Base-by-base conservation (phyloP, 2,329 filamentous ascomycete species). In the Rhynchosporium agropyri region DNA sequence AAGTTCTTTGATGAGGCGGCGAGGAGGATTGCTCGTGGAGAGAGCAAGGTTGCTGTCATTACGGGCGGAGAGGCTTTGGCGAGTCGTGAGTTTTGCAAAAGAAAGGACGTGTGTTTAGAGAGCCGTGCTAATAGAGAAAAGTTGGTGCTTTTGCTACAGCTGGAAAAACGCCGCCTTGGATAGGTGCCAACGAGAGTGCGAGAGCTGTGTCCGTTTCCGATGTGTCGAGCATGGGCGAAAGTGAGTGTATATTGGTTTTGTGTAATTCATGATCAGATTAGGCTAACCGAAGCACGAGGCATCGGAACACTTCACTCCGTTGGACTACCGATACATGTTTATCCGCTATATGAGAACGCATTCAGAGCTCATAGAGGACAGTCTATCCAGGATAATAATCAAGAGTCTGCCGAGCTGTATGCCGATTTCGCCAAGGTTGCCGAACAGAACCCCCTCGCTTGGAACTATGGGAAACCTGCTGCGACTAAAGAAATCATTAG, bases 61-160 rank as follows among this genome's bases (percentile, higher is more conserved):
- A 82, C 83, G 1, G 87, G 87, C 2, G 87, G 85, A 9, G 87
- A 90, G 71, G 85, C 87, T 12, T 73, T 89, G 63, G 87, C 85
- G 60, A 87, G 81, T 26, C 72, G 83, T 84, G 76, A 69, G 76
- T 65, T 5, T 4, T 20, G 20, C 1, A 20, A 12, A 20, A 26
- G 5, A 10, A 13, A 1, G 26, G 10, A 13, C 40, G 31, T 28
- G n/a, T 15, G 13, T 38, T 36, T 20, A 8, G 33, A 9, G 9
- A 46, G 28, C 38, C 68, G 67, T 49, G 70, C 77, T 74, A 69
- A 74, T 63, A 10, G 73, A 26, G 72, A 33, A 58, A 71, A 84
- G 82, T 86, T 67, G 79, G 78, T 31, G 79, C 81, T 6, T 86
- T 79, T 69, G 80, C 80, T 8, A 79, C 79, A 1, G 79, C 79